Evolutionary conservation across 148 eudicot genomes (phyloP).

Genomic region (Diospyros kaki): DNA sequence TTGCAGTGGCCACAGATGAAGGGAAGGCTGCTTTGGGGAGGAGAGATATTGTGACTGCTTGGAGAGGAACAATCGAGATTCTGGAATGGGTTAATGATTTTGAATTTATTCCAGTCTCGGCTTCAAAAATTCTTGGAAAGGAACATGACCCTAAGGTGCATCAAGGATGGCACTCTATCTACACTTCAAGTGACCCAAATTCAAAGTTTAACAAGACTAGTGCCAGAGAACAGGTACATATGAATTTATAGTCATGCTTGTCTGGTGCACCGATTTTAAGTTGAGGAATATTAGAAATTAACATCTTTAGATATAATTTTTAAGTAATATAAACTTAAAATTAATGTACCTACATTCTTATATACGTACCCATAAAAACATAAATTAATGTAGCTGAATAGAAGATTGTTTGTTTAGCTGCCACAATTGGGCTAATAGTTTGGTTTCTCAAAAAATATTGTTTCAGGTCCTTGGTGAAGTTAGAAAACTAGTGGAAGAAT

Average conservation of each 20-base stretch:
- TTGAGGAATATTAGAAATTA: too few relatives aligned
- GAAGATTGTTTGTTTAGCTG: too few relatives aligned
- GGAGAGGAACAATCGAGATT: conserved; percentile 38
- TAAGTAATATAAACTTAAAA: neutral
- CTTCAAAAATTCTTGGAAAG: conserved; percentile 34
- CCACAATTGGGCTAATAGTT: too few relatives aligned
- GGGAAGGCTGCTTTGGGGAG: conserved; percentile 29
- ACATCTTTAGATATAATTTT: neutral
- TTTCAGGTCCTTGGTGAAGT: conserved; percentile 46
- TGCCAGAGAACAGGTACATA: conserved; percentile 50
- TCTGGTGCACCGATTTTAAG: too few relatives aligned
- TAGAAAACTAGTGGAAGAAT: conserved; percentile 31
- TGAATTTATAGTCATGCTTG: too few relatives aligned
- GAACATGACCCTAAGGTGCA: conserved; percentile 35
- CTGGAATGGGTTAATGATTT: conserved; percentile 50
- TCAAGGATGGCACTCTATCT: conserved; percentile 52
- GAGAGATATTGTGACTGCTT: conserved; percentile 40
- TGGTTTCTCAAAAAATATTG: neutral
- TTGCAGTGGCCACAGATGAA: conserved; percentile 39
- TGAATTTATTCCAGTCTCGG: conserved; percentile 27
- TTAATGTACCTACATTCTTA: neutral
- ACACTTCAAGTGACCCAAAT: conserved; percentile 47
- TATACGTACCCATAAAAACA: too few relatives aligned
- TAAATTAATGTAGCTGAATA: too few relatives aligned
- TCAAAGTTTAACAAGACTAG: conserved; percentile 49